phyloP scores from a whole-genome alignment of 345 rosid genomes.

The Schrenkiella parvula region DNA sequence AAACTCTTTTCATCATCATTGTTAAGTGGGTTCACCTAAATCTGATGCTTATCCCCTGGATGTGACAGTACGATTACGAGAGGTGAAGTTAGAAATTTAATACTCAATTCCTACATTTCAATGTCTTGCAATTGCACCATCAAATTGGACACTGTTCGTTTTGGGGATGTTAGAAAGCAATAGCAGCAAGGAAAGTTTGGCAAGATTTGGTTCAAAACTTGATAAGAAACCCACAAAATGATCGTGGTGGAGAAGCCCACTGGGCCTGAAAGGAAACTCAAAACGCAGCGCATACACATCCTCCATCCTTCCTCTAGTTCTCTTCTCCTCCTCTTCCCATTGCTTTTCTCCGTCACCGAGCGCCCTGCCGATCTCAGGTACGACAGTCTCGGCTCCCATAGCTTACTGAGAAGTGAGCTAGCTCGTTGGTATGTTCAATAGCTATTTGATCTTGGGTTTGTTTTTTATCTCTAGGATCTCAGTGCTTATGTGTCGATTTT shows the following conservation, averaged over 20 bases:
- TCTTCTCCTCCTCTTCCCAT: slow-evolving; percentile 10
- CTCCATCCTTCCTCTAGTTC: background rate
- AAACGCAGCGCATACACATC: background rate
- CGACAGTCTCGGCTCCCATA: background rate
- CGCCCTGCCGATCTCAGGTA: slow-evolving; percentile 6
- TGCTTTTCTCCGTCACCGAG: slow-evolving; percentile 10
- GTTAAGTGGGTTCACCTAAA: slow-evolving; percentile 5
- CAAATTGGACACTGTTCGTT: background rate
- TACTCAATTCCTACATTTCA: background rate
- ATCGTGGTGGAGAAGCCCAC: slow-evolving; percentile 2
- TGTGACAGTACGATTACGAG: background rate
- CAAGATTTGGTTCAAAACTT: background rate
- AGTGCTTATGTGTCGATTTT: background rate
- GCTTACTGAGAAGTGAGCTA: background rate
- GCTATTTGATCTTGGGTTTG: background rate
- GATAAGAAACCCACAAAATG: background rate
- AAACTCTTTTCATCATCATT: background rate
- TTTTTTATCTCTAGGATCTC: background rate
- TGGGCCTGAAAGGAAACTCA: background rate
- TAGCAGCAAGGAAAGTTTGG: background rate
- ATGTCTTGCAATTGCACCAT: background rate
- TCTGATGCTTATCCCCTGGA: background rate
- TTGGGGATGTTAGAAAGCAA: background rate
- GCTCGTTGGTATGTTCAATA: background rate
- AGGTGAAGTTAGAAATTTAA: background rate